phyloP scores from a whole-genome alignment of 2,329 filamentous ascomycete species.

The Penicillium frequentans region DNA sequence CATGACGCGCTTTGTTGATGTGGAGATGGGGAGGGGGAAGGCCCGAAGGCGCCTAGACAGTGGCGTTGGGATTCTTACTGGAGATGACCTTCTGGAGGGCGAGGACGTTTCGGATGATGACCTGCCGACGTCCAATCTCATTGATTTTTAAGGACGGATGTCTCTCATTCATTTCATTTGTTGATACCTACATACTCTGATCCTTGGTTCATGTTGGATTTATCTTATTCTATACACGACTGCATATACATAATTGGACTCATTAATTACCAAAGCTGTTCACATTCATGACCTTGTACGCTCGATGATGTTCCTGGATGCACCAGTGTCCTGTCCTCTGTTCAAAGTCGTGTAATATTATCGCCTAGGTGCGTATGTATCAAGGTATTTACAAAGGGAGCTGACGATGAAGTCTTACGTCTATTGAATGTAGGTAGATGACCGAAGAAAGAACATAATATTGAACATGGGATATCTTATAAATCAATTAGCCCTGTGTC shows the following conservation, averaged over 20 bases:
- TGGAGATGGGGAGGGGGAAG: constrained; percentile 42
- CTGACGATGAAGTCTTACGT: no score
- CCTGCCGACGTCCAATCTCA: constrained; percentile 24
- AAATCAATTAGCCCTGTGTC: neutral
- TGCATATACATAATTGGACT: neutral
- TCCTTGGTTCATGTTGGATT: neutral
- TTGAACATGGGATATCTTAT: no score
- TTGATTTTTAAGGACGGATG: constrained; percentile 14
- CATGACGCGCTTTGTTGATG: constrained; percentile 43
- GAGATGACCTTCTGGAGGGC: constrained; percentile 32
- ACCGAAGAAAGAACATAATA: no score
- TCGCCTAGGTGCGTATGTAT: no score
- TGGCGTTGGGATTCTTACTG: constrained; percentile 38
- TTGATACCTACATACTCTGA: neutral
- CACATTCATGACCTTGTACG: no score
- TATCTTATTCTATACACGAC: neutral
- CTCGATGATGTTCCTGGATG: no score
- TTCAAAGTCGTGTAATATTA: no score
- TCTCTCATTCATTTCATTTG: constrained; percentile 6
- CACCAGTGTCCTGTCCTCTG: no score
- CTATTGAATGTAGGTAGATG: no score
- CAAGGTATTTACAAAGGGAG: no score
- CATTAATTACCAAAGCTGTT: neutral
- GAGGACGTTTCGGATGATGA: constrained; percentile 29
- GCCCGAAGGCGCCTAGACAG: constrained; percentile 41